Base-by-base conservation (phyloP, 805 yeast species). In the Vanderwaltozyma polyspora region DNA sequence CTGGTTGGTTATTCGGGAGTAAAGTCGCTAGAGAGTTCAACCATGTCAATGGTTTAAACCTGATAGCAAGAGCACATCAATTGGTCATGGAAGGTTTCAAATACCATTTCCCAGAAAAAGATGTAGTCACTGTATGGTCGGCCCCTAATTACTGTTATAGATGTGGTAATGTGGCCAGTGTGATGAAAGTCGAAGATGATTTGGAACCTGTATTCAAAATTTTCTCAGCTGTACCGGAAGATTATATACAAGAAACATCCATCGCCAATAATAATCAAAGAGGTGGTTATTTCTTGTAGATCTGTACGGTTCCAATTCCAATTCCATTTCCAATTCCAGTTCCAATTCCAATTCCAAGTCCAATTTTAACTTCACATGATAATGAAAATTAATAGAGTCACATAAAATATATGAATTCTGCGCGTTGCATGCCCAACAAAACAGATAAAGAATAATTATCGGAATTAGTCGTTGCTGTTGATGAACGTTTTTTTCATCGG, bases 81-180 rank as follows among this genome's bases (percentile, higher is more conserved):
- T 72, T 89, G 58, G 97, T 91, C 15, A 93, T 91, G 95, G 98
- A 89, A 57, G 98, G 98, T 2, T 89, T 85, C 68, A 74, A 89
- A 46, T 91, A 87, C 57, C 97, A 91, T 62, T 91, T 91, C 64
- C 85, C 86, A 42, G 95, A 89, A 45, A 84, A 86, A 51, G 94
- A 84, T 52, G 96, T 89, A 34, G 98, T 89, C 25, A 89, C 98
- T 1, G 97, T 89, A 25, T 89, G 97, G 97, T 76, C 87, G 9
- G 96, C 96, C 13, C 97, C 97, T 30, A 87, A 87, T 59, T 87
- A 87, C 63, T 87, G 97, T 64, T 89, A 89, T 61, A 70, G 97
- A 52, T 89, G 97, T 64, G 98, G 98, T 39, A 89, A 89, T 55
- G 97, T 89, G 33, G 98, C 98, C 21, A 81, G 94, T 68, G 95